These are phyloP conservation scores for Cladosporium halotolerans DNA, from an alignment of 2,329 filamentous ascomycete species.

Conservation along the genomic window DNA sequence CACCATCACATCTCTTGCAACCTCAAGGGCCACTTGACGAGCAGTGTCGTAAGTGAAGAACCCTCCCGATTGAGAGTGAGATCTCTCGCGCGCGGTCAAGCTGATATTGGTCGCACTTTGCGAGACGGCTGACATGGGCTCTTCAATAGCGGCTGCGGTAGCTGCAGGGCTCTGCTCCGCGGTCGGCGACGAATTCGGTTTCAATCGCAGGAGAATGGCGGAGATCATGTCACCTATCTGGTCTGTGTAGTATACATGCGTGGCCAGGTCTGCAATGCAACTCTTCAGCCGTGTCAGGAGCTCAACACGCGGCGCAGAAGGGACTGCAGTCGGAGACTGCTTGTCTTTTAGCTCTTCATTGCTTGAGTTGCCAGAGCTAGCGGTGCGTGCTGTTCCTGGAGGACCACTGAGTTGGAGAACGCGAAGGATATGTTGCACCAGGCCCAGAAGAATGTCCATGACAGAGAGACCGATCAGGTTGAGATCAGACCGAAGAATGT, in stretches of 20 bases:
- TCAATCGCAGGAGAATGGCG: conserved; percentile 70
- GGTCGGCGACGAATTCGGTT: conserved; percentile 44
- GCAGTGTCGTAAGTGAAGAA: conserved; percentile 60
- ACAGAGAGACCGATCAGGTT: conserved; percentile 94
- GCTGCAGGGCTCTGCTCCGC: conserved; percentile 33
- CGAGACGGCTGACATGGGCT: conserved; percentile 44
- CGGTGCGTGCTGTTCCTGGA: conserved; percentile 25
- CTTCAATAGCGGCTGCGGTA: conserved; percentile 44
- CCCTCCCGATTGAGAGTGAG: conserved; percentile 36
- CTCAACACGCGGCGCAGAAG: conserved; percentile 51
- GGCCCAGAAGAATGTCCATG: conserved; percentile 83
- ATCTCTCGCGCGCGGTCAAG: conserved; percentile 43
- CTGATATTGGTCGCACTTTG: conserved; percentile 44
- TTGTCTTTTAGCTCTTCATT: conserved; percentile 10
- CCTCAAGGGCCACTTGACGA: conserved; percentile 61
- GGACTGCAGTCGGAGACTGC: conserved; percentile 19
- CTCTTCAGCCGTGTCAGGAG: conserved; percentile 66
- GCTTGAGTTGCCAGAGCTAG: conserved; percentile 16
- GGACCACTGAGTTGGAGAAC: conserved; percentile 60
- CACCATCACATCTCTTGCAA: conserved; percentile 74
- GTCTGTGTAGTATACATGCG: conserved; percentile 93
- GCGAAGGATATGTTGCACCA: conserved; percentile 76
- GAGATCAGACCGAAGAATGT: conserved; percentile 76
- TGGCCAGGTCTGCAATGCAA: conserved; percentile 85
- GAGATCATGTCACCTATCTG: conserved; percentile 93